phyloP scores from a whole-genome alignment of 768 basidiomycete species.

The Epithele typhae region DNA sequence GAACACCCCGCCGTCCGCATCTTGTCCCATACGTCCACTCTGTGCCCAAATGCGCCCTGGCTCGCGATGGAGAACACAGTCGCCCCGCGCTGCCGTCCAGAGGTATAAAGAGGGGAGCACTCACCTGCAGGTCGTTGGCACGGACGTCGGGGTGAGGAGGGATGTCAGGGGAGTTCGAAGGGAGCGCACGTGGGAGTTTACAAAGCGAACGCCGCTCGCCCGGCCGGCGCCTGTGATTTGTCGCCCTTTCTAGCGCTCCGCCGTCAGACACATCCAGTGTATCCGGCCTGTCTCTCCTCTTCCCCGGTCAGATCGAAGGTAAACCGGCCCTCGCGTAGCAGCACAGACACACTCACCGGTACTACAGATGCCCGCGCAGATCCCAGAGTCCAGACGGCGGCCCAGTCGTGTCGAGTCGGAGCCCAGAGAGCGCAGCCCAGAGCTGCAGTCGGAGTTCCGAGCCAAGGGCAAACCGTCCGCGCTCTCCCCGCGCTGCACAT shows the following conservation, averaged over 20 bases:
- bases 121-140: neutral
- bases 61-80: too few relatives aligned
- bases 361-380: neutral
- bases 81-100: neutral
- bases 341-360: neutral
- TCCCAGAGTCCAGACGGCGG: neutral
- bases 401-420: neutral
- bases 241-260: slow-evolving; percentile 1
- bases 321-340: neutral
- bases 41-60: slow-evolving; percentile 1
- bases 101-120: neutral
- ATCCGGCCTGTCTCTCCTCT: neutral
- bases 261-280: neutral
- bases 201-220: slow-evolving; percentile 3
- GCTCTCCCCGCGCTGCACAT: neutral
- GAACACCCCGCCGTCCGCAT: slow-evolving; percentile 18
- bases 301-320: neutral
- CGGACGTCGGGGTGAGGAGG: slow-evolving; percentile 6
- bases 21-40: slow-evolving; percentile 5
- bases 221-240: slow-evolving; percentile 6
- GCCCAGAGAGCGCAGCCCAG: too few relatives aligned
- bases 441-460: too few relatives aligned
- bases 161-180: slow-evolving; percentile 18
- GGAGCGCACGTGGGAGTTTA: slow-evolving; percentile 13
- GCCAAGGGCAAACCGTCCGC: neutral